Conservation (phyloP, 768 basidiomycete species). For the Mycena chlorophos region DNA sequence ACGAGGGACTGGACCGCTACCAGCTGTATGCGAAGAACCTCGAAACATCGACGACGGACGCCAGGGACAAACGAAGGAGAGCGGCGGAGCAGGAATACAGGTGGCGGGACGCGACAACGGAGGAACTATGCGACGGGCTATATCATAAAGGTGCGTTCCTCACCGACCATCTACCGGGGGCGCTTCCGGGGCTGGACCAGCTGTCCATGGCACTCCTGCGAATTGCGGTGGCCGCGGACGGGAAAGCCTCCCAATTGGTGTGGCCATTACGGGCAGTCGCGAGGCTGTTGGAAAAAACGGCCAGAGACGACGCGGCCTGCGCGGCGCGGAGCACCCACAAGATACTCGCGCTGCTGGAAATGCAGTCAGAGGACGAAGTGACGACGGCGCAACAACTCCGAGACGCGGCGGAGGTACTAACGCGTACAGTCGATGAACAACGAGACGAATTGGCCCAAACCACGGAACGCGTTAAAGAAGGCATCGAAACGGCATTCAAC, state of each 20-base stretch:
- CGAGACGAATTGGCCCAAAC: background rate
- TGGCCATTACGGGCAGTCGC: background rate
- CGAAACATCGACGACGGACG: no score
- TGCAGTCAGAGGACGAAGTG: background rate
- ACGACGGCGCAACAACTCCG: background rate
- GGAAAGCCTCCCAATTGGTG: background rate
- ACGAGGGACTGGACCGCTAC: no score
- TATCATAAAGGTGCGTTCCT: background rate
- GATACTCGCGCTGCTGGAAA: background rate
- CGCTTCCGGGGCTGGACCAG: background rate
- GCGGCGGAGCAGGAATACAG: no score
- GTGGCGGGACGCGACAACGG: background rate
- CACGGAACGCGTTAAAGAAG: no score
- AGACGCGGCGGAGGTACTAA: background rate
- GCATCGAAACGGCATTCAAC: background rate
- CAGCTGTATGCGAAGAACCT: no score
- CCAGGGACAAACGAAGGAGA: no score
- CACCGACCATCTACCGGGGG: background rate
- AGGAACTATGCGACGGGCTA: background rate
- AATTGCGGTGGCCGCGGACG: background rate
- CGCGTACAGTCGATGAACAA: conserved; percentile 1
- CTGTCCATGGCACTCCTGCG: background rate
- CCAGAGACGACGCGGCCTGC: conserved; percentile 16
- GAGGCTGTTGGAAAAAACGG: background rate
- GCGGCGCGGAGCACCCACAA: conserved; percentile 19